Percentiles rank a stretch among this genome's conserved stretches.
phyloP scores from a whole-genome alignment of 306 rosid genomes.

The Vigna reflexopilosa region DNA sequence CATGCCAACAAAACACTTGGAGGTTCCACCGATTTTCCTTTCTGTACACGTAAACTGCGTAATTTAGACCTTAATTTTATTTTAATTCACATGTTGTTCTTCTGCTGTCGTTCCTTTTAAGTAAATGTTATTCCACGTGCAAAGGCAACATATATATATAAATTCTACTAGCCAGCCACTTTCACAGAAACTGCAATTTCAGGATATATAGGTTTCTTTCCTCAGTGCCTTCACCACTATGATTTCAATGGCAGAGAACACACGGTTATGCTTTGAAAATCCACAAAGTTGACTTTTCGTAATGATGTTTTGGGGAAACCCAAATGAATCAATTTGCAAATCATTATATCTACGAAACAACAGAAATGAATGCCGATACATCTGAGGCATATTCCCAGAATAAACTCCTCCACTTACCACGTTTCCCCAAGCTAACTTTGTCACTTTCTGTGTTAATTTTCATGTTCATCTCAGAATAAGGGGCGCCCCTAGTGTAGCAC shows the following conservation, averaged over 20 bases:
- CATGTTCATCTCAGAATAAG: slow-evolving; percentile 34
- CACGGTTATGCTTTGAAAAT: slow-evolving; percentile 26
- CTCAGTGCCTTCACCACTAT: slow-evolving; percentile 50
- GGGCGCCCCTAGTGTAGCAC: slow-evolving; percentile 31
- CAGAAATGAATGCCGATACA: background rate
- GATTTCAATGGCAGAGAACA: slow-evolving; percentile 46
- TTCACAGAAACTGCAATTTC: slow-evolving; percentile 11
- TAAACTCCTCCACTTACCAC: slow-evolving; percentile 65
- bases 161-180: background rate
- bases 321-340: slow-evolving; percentile 48
- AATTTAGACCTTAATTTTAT: slow-evolving; percentile 12
- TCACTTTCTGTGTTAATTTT: background rate
- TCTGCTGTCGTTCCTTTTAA: background rate
- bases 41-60: background rate
- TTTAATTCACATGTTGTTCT: background rate
- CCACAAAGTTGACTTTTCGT: slow-evolving; percentile 43
- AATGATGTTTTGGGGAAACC: slow-evolving; percentile 39
- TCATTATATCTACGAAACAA: slow-evolving; percentile 48
- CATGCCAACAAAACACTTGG: background rate
- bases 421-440: slow-evolving; percentile 37
- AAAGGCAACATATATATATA: background rate
- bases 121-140: slow-evolving; percentile 2
- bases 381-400: slow-evolving; percentile 64
- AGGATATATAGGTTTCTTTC: slow-evolving; percentile 5
- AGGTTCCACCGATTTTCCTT: background rate